Base-by-base conservation (phyloP, 768 basidiomycete species). In the Cyclocybe aegerita region DNA sequence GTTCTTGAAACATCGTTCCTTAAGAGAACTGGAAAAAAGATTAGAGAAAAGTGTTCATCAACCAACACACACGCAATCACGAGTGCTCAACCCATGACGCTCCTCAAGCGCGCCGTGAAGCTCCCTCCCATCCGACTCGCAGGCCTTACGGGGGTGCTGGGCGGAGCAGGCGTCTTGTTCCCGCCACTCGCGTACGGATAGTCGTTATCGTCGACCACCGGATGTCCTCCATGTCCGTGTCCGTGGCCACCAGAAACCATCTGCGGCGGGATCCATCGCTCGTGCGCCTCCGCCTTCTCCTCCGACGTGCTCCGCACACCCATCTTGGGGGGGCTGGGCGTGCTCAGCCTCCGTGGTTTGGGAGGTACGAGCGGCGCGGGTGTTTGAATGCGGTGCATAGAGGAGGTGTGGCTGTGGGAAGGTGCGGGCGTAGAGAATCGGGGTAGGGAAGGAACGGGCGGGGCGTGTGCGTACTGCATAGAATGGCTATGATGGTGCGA, bases 181-280 rank as follows among this genome's bases (percentile, higher is more conserved):
- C 31, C 14, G 17, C 17, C 8, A 39, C 33, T 12, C 47, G 47
- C 31, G 23, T 23, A 23, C 23, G 23, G 23, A 4, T 23, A 23
- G 23, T 40, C 46, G 30, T 39, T 48, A 23, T 48, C 46, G 37
- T 41, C 39, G 7, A 32, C 30, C 29, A 17, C 16, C 12, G 39
- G 39, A 6, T 30, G 34, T 2, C 34, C 34, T 35, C 41, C 35
- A 23, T 37, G 32, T 9, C 39, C 49, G 29, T 54, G 53, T 17
- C 62, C 59, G 44, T 55, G 47, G 14, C 54, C 53, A 32, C 58
- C 59, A 17, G 58, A 40, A 1, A 46, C 33, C 4, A 48, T 16
- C 14, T 49, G 35, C 46, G 77, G 75, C 10, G 86, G 86, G 39
- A 86, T 70, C 86, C 86, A 87, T 53, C 82, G 77, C 61, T 86